Percentiles rank a stretch among this genome's conserved stretches.
Evolutionary conservation across 176 grass and related monocot species (phyloP).

Genomic region (Oryza brachyantha): DNA sequence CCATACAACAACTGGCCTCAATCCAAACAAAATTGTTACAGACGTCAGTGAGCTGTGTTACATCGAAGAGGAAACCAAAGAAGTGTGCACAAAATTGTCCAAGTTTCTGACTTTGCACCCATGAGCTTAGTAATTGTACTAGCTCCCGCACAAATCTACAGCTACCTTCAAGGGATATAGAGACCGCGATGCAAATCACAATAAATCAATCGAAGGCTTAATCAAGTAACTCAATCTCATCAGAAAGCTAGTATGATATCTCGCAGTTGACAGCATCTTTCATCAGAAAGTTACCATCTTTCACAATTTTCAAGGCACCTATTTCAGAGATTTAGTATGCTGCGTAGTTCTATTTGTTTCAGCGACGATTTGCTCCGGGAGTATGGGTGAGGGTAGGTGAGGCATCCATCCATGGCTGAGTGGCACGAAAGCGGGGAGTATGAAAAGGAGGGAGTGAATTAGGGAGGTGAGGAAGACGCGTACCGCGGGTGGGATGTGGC

Average conservation of each 20-base stretch:
- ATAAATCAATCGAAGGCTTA: not conserved
- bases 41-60: not conserved
- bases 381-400: not conserved
- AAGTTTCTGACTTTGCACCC: not conserved
- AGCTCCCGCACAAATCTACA: not conserved
- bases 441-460: not conserved
- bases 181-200: not conserved
- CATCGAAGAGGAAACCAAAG: not conserved
- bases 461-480: not conserved
- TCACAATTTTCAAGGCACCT: not conserved
- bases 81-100: not conserved
- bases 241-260: not conserved
- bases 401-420: not conserved
- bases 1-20: not conserved
- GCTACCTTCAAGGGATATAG: not conserved
- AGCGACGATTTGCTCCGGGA: too few relatives aligned
- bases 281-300: not conserved
- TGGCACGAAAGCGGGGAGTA: not conserved
- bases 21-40: not conserved
- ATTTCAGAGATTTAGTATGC: too few relatives aligned
- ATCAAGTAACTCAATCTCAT: not conserved
- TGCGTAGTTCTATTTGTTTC: too few relatives aligned
- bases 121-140: not conserved
- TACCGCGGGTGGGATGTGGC: conserved; percentile 26
- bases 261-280: not conserved